phyloP scores from a whole-genome alignment of 352 stramenopile genomes.

The Blastocystis sp. region DNA sequence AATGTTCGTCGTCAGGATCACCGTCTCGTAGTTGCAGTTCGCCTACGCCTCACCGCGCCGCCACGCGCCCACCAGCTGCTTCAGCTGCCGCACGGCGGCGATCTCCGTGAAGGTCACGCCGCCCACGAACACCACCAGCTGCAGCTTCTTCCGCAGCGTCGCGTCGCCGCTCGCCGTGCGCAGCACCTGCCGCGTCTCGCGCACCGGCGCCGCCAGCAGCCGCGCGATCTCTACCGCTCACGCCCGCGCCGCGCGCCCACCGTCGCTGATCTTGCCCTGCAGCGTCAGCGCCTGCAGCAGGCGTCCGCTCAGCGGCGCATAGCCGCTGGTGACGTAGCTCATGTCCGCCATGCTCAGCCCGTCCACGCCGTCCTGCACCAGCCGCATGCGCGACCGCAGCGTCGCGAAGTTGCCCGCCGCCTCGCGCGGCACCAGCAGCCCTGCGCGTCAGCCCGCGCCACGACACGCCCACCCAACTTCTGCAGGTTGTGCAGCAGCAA shows the following conservation, averaged over 20 bases:
- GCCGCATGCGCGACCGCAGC: slow-evolving; percentile 38
- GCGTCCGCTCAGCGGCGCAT: slow-evolving; percentile 56
- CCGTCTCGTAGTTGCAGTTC: slow-evolving; percentile 41
- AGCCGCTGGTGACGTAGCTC: slow-evolving; percentile 63
- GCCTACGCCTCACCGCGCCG: neutral
- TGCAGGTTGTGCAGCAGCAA: slow-evolving; percentile 32
- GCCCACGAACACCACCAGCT: slow-evolving; percentile 57
- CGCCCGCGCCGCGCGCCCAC: neutral
- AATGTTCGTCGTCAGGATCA: slow-evolving; percentile 41
- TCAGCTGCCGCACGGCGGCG: slow-evolving; percentile 60
- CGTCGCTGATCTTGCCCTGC: slow-evolving; percentile 21
- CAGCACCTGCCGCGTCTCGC: slow-evolving; percentile 16
- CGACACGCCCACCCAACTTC: neutral
- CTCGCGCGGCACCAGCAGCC: slow-evolving; percentile 36
- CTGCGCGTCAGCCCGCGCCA: neutral
- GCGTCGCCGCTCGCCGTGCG: neutral
- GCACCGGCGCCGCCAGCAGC: slow-evolving; percentile 16
- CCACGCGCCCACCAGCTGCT: neutral
- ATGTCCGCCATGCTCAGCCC: slow-evolving; percentile 53
- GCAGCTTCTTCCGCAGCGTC: slow-evolving; percentile 56
- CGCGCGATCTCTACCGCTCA: slow-evolving; percentile 48
- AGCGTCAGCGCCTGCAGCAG: slow-evolving; percentile 43
- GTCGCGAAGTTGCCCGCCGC: slow-evolving; percentile 41
- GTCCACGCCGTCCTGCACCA: slow-evolving; percentile 57
- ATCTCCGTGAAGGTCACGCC: slow-evolving; percentile 55